Conservation (phyloP, 768 basidiomycete genomes). For the Imleria badia region DNA sequence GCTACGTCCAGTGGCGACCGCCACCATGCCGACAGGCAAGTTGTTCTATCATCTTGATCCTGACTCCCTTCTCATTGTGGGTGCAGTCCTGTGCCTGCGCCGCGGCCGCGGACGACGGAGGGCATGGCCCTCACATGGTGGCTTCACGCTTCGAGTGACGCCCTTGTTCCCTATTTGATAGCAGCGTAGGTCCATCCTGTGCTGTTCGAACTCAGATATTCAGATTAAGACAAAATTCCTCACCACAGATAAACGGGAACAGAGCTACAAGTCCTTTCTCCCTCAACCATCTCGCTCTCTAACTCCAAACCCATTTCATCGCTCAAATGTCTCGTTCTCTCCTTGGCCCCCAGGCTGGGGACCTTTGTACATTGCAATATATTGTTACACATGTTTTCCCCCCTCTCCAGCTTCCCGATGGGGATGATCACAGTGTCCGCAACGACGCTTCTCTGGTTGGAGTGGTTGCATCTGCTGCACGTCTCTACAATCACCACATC, state of each 20-base stretch:
- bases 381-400: conserved; percentile 43
- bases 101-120: no score
- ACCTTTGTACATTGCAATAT: conserved; percentile 24
- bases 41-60: no score
- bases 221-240: not conserved
- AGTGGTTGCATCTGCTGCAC: conserved; percentile 18
- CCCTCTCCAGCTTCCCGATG: conserved; percentile 41
- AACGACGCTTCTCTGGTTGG: conserved; percentile 30
- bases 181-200: not conserved
- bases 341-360: not conserved
- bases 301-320: not conserved
- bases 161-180: no score
- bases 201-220: not conserved
- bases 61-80: no score
- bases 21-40: no score
- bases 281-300: not conserved
- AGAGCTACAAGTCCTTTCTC: not conserved
- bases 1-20: no score
- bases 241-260: not conserved
- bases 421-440: conserved; percentile 28
- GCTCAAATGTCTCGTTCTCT: conserved; percentile 5
- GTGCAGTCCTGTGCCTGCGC: no score
- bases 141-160: no score
- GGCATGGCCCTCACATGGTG: no score
- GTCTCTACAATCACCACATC: conserved; percentile 15